Evolutionary conservation across 495 filamentous ascomycete species (phyloP), one percentile per base, ranked within the genome.

Genomic region (Neurospora tetraspora): DNA sequence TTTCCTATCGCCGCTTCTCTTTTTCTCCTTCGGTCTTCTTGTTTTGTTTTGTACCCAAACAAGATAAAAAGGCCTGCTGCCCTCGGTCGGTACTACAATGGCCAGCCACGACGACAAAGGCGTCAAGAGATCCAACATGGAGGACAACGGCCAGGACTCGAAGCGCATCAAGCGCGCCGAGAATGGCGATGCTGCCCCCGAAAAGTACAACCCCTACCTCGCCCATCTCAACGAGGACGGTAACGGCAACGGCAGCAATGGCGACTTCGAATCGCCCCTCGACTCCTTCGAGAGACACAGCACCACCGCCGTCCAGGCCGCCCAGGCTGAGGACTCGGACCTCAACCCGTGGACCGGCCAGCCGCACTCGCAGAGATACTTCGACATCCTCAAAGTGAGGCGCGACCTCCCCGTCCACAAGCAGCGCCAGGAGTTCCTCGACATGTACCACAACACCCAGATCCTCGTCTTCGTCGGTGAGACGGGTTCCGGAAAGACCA

Each of bases 391-490:
- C 74, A 87, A 95, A 82, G 87, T 86, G 69, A 88, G 96, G 72
- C 89, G 95, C 76, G 90, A 93, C 75, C 87, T 99, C 53, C 96
- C 96, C 23, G 95, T 99, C 36, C 89, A 94, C 80, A 87, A 90
- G 73, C 96, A 99, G 80, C 90, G 94, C 79, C 91, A 96, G 81
- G 94, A 98, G 80, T 99, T 99, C 82, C 85, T 99, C 45, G 86
- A 93, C 75, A 87, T 94, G 76, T 99, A 96, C 82, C 96, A 98
- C 74, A 89, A 91, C 79, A 91, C 90, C 12, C 96, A 98, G 80
- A 97, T 98, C 74, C 88, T 99, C 36, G 96, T 99, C 77, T 97
- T 99, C 77, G 96, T 99, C 73, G 96, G 96, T 84, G 96, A 99
- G 85, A 99, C 96, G 3, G 96, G 96, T 90, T 99, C 96, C 76